These are phyloP conservation scores for Zygosaccharomyces siamensis DNA, from an alignment of 805 yeast species.

Conservation along the genomic window DNA sequence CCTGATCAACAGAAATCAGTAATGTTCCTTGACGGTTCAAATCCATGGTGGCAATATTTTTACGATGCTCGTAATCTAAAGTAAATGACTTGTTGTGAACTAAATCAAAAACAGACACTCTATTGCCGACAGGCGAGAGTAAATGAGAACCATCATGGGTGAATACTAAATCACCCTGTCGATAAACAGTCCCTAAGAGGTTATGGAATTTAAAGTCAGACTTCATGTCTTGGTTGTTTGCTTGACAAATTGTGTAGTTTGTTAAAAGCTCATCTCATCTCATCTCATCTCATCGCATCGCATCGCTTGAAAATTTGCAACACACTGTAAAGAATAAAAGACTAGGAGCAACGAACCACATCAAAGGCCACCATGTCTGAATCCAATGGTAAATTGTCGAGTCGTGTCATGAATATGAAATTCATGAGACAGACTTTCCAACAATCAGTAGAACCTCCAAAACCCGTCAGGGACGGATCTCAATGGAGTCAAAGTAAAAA, in stretches of 20 bases:
- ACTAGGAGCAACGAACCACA: not conserved
- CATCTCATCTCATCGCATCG: conserved; percentile 17
- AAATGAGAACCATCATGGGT: conserved; percentile 81
- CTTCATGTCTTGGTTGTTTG: conserved; percentile 49
- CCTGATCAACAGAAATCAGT: conserved; percentile 76
- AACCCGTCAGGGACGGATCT: conserved; percentile 19
- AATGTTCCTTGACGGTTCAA: conserved; percentile 78
- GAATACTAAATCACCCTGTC: conserved; percentile 85
- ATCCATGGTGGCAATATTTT: conserved; percentile 73
- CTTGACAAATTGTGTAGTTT: not conserved
- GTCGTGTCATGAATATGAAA: conserved; percentile 81
- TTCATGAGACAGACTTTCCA: conserved; percentile 45
- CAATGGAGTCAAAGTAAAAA: conserved; percentile 16
- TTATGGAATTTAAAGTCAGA: conserved; percentile 87
- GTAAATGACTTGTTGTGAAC: conserved; percentile 82
- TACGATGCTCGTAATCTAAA: conserved; percentile 87
- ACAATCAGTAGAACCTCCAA: conserved; percentile 29
- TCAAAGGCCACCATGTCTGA: conserved; percentile 17
- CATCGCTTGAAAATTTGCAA: conserved; percentile 19
- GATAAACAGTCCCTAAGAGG: conserved; percentile 87
- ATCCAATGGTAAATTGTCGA: conserved; percentile 44
- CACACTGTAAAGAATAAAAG: not conserved
- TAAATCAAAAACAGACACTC: conserved; percentile 85
- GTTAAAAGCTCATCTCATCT: conserved; percentile 8
- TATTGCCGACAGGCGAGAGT: conserved; percentile 89